Evolutionary conservation across 139 green algal species (phyloP), one percentile per base, ranked within the genome.

Genomic region (Asterochloris sp.): DNA sequence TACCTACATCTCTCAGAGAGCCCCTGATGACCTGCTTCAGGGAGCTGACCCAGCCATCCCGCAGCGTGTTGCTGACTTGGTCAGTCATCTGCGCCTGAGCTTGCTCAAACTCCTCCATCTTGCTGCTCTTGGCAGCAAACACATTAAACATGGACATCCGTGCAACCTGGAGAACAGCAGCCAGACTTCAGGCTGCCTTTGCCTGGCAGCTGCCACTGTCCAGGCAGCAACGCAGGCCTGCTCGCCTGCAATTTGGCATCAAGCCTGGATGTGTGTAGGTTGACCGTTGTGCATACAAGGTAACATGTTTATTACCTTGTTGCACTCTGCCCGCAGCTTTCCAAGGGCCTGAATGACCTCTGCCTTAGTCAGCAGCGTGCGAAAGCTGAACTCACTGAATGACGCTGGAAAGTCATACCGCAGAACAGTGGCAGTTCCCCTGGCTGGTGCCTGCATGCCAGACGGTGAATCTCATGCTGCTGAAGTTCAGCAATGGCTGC

Each of bases 91-190:
- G 85, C 16, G 86, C 83, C 89, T 97, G 93, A 21, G 83, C 74
- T 87, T 94, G 87, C 83, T 97, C 91, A 81, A 95, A 93, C 85
- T 97, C 93, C n/a, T 97, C 92, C 81, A 95, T 82, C 6, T 90
- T 86, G 12, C 74, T 61, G 61, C 84, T 91, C 89, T 97, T 97
- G 86, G 89, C 90, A 83, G 88, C 89, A 76, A 90, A 79, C 13
- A 83, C 91, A 78, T 84, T 88, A 83, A 94, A 95, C 28, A 96
- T 76, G 83, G 78, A 87, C 91, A 95, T 94, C 87, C 92, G 93
- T n/a, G 83, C 60, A 66, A 94, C 86, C 86, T 93, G 84, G 2
- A 76, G 47, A 64, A 82, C 89, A 62, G 13, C 15, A 73, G 38
- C 28, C 19, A 64, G 19, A 73, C 61, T 15, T 26, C 17, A 10